Evolutionary conservation across 1,284 basidiomycete species (phyloP).

Genomic region (Malassezia caprae): DNA sequence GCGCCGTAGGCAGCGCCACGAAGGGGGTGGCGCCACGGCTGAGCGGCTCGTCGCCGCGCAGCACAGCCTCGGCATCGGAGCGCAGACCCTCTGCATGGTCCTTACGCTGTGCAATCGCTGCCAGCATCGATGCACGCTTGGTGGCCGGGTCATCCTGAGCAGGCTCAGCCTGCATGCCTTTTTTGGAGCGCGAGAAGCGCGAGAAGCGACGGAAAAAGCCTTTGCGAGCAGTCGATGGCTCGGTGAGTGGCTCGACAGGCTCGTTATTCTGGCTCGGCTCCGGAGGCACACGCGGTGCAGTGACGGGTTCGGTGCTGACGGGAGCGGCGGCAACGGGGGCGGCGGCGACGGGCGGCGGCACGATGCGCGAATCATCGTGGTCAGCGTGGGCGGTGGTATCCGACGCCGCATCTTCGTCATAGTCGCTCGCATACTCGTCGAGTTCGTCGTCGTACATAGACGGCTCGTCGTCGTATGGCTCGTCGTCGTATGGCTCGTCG

Average conservation of each 20-base stretch:
- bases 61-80: conserved; percentile 1
- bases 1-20: no score
- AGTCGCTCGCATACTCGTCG: not conserved
- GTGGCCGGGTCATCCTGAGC: not conserved
- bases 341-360: not conserved
- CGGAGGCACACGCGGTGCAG: not conserved
- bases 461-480: conserved; percentile 3
- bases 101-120: not conserved
- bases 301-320: not conserved
- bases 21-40: not conserved
- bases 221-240: not conserved
- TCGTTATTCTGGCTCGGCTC: not conserved
- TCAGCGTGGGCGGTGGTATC: conserved; percentile 2
- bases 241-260: not conserved
- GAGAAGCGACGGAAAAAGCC: conserved; percentile 1
- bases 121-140: not conserved
- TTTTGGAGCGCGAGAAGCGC: not conserved
- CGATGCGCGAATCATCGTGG: not conserved
- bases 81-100: conserved; percentile 7
- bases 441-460: conserved; percentile 2
- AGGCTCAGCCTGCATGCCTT: not conserved
- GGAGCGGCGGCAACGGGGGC: not conserved
- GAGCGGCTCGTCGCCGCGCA: not conserved
- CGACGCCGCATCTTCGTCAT: not conserved
- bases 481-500: conserved; percentile 1